Base-by-base conservation (phyloP, 2,329 filamentous ascomycete species). In the Ilyonectria mors-panacis region DNA sequence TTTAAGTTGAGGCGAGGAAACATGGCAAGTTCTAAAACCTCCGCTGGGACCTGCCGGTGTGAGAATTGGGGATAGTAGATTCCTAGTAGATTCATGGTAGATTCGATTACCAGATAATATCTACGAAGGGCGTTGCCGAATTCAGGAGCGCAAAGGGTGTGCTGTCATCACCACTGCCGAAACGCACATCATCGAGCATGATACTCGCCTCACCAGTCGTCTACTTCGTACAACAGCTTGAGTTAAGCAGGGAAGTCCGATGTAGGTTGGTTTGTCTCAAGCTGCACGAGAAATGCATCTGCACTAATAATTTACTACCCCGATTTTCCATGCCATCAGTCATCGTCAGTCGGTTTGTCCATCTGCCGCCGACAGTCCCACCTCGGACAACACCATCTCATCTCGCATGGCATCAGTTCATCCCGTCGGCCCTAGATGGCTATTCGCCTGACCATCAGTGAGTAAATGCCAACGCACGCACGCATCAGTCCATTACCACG, bases 1-100 rank as follows among this genome's bases (percentile, higher is more conserved):
- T 42, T 35, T 19, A 57, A 61, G 23, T n/a, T 47, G 58, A 66
- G 53, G 57, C 57, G 28, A 55, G 57, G 33, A 54, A 56, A 50
- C 28, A 35, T 30, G 57, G 33, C 57, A n/a, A 5, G n/a, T 21
- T 56, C 42, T 56, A 54, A 55, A 59, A 33, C 39, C 54, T 55
- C 55, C 47, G 30, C 26, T 19, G 8, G 13, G 57, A 19, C 21
- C 35, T 65, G 17, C 58, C 63, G 63, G 63, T 66, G 63, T 66
- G 44, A 50, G 37, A 56, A 61, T 51, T 17, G 45, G 63, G 57
- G 8, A 61, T 66, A 45, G 58, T 37, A 9, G 48, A 17, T 30
- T 6, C 26, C 37, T 17, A 17, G 17, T 33, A 51, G 28, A 19
- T 35, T 9, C 30, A 33, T 33, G 30, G 30, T 33, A 15, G 57